These are phyloP conservation scores for Xerophyta viscosa DNA, from an alignment of 106 monocot species.

Conservation along the genomic window DNA sequence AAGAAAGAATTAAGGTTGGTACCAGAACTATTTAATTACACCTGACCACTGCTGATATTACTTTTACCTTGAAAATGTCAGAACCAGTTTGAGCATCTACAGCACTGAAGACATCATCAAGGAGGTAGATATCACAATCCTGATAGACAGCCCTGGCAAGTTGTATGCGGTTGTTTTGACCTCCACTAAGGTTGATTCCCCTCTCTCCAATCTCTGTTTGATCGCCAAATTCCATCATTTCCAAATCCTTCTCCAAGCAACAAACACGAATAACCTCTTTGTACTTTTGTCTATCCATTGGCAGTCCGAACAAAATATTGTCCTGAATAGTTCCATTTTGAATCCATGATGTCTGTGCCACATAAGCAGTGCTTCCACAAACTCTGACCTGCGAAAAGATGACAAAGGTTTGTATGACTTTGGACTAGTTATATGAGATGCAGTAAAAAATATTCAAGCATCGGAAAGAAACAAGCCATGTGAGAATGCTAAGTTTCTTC, in stretches of 20 bases:
- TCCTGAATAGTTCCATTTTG: conserved; percentile 91
- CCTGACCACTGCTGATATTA: no score
- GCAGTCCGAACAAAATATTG: conserved; percentile 76
- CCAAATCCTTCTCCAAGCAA: conserved; percentile 79
- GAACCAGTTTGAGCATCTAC: conserved; percentile 98
- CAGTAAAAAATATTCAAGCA: no score
- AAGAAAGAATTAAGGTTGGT: no score
- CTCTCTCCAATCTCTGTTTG: conserved; percentile 99
- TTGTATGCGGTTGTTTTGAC: conserved; percentile 95
- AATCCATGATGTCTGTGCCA: conserved; percentile 96
- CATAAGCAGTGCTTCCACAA: conserved; percentile 83
- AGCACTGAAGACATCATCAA: conserved; percentile 96
- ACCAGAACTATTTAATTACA: no score
- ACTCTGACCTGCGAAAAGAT: conserved; percentile 79
- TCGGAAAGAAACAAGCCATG: no score
- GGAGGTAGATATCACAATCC: conserved; percentile 89
- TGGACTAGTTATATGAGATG: no score
- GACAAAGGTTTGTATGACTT: no score
- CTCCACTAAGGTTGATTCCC: conserved; percentile 95
- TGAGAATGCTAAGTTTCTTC: no score
- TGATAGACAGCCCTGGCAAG: conserved; percentile 92
- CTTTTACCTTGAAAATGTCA: conserved; percentile 87
- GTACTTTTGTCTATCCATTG: conserved; percentile 53
- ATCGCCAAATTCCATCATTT: conserved; percentile 99
- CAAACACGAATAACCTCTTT: conserved; percentile 66